These are phyloP conservation scores for Pleurostoma richardsiae DNA, from an alignment of 2,329 filamentous ascomycete genomes.

Conservation along the genomic window DNA sequence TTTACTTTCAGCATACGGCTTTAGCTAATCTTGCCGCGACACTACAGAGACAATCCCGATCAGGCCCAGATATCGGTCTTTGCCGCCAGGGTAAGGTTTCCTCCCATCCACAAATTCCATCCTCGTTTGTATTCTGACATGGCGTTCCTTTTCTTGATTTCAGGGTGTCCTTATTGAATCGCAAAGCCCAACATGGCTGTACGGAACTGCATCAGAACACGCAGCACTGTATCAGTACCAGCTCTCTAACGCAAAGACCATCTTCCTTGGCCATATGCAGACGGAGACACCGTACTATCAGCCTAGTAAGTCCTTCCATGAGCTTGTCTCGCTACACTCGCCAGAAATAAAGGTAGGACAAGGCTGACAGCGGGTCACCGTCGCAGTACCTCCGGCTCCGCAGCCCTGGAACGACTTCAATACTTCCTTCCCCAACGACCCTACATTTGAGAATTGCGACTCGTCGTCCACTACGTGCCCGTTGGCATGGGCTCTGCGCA, in stretches of 20 bases:
- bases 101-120: constrained; percentile 22
- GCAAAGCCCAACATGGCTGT: constrained; percentile 20
- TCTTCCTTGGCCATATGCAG: constrained; percentile 41
- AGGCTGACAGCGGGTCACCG: no score
- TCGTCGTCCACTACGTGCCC: constrained; percentile 27
- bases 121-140: no score
- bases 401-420: no score
- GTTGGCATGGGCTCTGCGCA: constrained; percentile 54
- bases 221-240: constrained; percentile 42
- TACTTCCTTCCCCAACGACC: constrained; percentile 1
- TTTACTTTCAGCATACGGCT: no score
- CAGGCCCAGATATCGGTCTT: not conserved
- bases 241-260: constrained; percentile 36
- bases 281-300: constrained; percentile 36
- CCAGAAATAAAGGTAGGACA: no score
- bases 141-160: no score
- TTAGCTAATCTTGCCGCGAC: no score
- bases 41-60: no score
- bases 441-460: constrained; percentile 10
- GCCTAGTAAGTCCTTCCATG: constrained; percentile 9
- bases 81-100: constrained; percentile 27
- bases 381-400: no score
- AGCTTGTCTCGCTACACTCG: no score
- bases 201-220: constrained; percentile 40
- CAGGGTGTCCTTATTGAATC: constrained; percentile 18